A percentile compares a stretch with the other conserved stretches of the same genome.
phyloP scores from a whole-genome alignment of 495 filamentous ascomycete genomes.

The Lasiosphaeria hispida region DNA sequence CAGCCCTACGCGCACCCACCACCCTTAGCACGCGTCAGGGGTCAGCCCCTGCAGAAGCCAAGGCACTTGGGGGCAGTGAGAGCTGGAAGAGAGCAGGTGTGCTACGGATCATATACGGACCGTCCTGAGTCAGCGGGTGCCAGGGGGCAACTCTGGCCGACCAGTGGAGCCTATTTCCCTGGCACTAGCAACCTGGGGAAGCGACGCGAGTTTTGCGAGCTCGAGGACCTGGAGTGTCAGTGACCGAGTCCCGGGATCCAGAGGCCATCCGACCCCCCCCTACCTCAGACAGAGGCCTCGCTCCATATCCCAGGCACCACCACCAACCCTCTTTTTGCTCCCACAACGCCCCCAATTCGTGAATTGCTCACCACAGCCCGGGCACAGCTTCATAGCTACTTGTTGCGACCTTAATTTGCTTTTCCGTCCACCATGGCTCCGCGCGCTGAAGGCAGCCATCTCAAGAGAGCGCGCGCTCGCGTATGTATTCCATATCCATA shows the following conservation, averaged over 20 bases:
- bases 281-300: slow-evolving; percentile 6
- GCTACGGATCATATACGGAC: slow-evolving; percentile 26
- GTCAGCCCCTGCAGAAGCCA: slow-evolving; percentile 20
- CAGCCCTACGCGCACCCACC: slow-evolving; percentile 19
- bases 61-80: neutral
- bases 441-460: slow-evolving; percentile 52
- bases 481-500: slow-evolving; percentile 21
- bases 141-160: neutral
- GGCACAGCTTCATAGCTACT: slow-evolving; percentile 2
- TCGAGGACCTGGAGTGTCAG: neutral
- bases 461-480: slow-evolving; percentile 51
- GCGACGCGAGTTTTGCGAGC: neutral
- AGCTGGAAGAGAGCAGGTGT: neutral
- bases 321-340: neutral
- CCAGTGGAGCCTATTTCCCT: neutral
- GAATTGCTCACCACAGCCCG: slow-evolving; percentile 11
- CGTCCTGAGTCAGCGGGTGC: slow-evolving; percentile 14
- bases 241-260: slow-evolving; percentile 2
- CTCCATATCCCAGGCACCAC: slow-evolving; percentile 14
- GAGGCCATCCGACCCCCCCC: neutral
- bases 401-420: slow-evolving; percentile 12
- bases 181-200: neutral
- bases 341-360: slow-evolving; percentile 9
- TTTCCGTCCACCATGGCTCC: slow-evolving; percentile 47
- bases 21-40: slow-evolving; percentile 5